Percentiles rank a stretch among this genome's conserved stretches.
phyloP scores from a whole-genome alignment of 2,329 filamentous ascomycete species.

The Sporothrix brasiliensis region DNA sequence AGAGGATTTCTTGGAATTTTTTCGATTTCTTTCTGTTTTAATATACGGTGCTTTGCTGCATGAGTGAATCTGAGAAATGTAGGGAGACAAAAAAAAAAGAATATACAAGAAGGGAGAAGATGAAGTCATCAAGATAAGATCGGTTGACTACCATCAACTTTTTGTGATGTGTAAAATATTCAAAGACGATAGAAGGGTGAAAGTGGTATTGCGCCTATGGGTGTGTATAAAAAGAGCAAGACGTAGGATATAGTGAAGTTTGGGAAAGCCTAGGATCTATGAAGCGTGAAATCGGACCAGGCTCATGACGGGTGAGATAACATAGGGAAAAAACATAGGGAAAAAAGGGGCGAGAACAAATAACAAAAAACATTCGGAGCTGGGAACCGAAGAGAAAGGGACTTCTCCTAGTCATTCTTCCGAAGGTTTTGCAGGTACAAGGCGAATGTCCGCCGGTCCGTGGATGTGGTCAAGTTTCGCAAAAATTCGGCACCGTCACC shows the following conservation, averaged over 20 bases:
- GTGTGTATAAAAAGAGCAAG: conserved; percentile 4
- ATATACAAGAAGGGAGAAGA: background rate
- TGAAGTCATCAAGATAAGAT: background rate
- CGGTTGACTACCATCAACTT: background rate
- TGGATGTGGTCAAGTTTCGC: conserved; percentile 59
- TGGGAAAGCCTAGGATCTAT: background rate
- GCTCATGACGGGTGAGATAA: background rate
- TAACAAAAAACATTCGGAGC: background rate
- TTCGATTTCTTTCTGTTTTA: conserved; percentile 21
- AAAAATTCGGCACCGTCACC: conserved; percentile 63
- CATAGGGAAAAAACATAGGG: background rate
- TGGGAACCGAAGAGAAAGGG: background rate
- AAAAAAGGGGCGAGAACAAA: background rate
- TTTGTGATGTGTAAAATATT: conserved; percentile 1
- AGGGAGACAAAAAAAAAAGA: background rate
- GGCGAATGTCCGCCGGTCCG: conserved; percentile 64
- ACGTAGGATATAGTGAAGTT: background rate
- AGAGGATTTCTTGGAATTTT: background rate
- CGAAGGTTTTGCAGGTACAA: conserved; percentile 65
- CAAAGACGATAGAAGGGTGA: background rate
- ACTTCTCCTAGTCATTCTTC: conserved; percentile 44
- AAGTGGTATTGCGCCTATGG: conserved; percentile 19
- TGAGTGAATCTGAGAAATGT: background rate
- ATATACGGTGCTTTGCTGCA: background rate
- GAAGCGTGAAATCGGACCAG: background rate